phyloP scores from a whole-genome alignment of 805 yeast species.

The Wickerhamomyces mucosus region DNA sequence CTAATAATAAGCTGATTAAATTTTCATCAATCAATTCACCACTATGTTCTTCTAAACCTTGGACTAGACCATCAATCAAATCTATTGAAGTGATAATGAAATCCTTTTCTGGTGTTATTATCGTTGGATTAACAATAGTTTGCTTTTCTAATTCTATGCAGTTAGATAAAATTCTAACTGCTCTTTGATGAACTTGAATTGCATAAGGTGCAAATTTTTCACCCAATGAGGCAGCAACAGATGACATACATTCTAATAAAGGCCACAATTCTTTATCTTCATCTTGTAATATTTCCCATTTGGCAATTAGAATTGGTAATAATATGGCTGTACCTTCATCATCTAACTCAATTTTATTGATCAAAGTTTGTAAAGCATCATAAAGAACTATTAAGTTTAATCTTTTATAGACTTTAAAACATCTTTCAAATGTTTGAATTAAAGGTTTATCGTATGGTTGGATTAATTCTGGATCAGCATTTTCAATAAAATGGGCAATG shows the following conservation, averaged over 20 bases:
- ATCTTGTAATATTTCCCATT: slow-evolving; percentile 73
- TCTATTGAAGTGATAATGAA: slow-evolving; percentile 85
- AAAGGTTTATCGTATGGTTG: slow-evolving; percentile 53
- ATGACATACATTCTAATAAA: slow-evolving; percentile 82
- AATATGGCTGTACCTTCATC: slow-evolving; percentile 49
- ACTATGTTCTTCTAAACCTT: slow-evolving; percentile 66
- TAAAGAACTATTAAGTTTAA: slow-evolving; percentile 75
- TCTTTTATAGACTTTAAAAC: slow-evolving; percentile 72
- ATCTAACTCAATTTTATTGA: slow-evolving; percentile 57
- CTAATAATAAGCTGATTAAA: slow-evolving; percentile 52
- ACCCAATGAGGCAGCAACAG: slow-evolving; percentile 82
- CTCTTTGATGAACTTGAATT: slow-evolving; percentile 72
- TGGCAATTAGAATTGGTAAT: slow-evolving; percentile 71
- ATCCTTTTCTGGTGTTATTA: slow-evolving; percentile 80
- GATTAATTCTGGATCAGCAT: slow-evolving; percentile 53
- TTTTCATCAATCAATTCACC: slow-evolving; percentile 42
- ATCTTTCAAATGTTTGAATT: slow-evolving; percentile 57
- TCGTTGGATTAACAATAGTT: slow-evolving; percentile 53
- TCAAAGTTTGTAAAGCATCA: slow-evolving; percentile 86
- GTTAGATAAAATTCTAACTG: slow-evolving; percentile 55
- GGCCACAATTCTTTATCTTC: slow-evolving; percentile 87
- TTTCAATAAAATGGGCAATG: slow-evolving; percentile 74
- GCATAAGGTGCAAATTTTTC: slow-evolving; percentile 85
- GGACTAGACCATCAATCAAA: slow-evolving; percentile 84
- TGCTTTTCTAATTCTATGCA: slow-evolving; percentile 61